Conservation (phyloP, 2,329 filamentous ascomycete species). For the Fulvia fulva region DNA sequence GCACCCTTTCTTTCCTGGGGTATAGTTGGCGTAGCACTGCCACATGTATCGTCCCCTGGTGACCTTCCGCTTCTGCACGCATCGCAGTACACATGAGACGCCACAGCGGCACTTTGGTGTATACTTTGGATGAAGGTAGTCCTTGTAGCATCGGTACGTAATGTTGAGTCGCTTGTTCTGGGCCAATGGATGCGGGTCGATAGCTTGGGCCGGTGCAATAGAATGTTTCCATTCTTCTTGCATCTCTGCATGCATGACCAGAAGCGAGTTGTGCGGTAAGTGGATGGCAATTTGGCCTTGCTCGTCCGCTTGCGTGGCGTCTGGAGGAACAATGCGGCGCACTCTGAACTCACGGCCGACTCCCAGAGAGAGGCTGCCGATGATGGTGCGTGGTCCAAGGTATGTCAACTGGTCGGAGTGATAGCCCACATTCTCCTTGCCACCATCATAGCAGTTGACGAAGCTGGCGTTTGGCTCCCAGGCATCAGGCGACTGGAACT, state of each 20-base stretch:
- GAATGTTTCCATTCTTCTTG: constrained; percentile 96
- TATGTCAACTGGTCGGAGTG: constrained; percentile 93
- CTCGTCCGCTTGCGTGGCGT: constrained; percentile 50
- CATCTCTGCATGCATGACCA: constrained; percentile 97
- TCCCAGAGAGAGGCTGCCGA: constrained; percentile 84
- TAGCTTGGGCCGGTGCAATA: constrained; percentile 68
- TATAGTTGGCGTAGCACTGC: constrained; percentile 81
- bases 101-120: constrained; percentile 77
- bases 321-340: constrained; percentile 63
- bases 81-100: constrained; percentile 65
- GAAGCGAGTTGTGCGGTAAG: constrained; percentile 86
- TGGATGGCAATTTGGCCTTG: constrained; percentile 89
- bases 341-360: constrained; percentile 93
- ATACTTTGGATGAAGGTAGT: constrained; percentile 68
- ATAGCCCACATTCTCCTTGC: constrained; percentile 78
- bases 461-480: constrained; percentile 90
- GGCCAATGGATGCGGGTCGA: constrained; percentile 80
- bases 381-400: constrained; percentile 80
- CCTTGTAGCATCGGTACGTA: constrained; percentile 84
- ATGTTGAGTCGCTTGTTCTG: constrained; percentile 83
- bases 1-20: constrained; percentile 63
- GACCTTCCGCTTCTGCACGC: constrained; percentile 73
- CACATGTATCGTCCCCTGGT: constrained; percentile 82
- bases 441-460: constrained; percentile 88
- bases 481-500: constrained; percentile 63